Base-by-base conservation (phyloP, 768 basidiomycete genomes). In the Megacollybia marginata region DNA sequence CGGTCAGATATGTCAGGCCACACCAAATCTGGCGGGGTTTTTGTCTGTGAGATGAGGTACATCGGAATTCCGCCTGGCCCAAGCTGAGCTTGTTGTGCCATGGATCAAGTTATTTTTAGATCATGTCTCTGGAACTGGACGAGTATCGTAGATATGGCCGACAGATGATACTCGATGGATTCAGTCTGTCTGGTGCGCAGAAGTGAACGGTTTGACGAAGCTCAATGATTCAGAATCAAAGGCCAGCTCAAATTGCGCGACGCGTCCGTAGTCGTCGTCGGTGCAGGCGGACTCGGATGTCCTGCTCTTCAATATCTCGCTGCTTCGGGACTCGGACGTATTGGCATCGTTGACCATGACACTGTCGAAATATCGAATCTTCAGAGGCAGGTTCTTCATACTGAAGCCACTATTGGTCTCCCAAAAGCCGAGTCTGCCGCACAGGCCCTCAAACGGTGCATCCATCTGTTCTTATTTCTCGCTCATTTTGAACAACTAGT, bases 271-370 rank as follows among this genome's bases (percentile, higher is more conserved):
- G 82, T 83, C 13, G 91, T 98, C 4, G 80, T 97, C 4, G 96
- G 96, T 23, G 96, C 94, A 13, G 96, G 96, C 0, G 96, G 96
- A 9, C 74, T 99, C 11, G 96, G 96, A 10, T 98, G 96, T 64
- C 93, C 96, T 44, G 91, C 90, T 36, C 72, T 99, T 43, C 92
- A 96, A 61, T 96, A 98, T 65, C 80, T 99, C 10, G 91, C 82
- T 4, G 90, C 92, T 7, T 88, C 91, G 12, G 96, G 96, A 20
- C 76, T 98, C 51, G 95, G 95, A 90, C 74, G 75, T 36, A 76
- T 98, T 46, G 88, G 83, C 7, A 86, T 98, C 34, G 72, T 95
- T 46, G 94, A 98, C 64, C 86, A 90, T 60, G 94, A 98, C 60
- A 67, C 66, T 5, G 92, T 98, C 47, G 89, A 93, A 53, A 57